Percentiles rank a stretch among this genome's conserved stretches.
These are phyloP conservation scores for Iberis pinnata DNA, from an alignment of 345 rosid species.

Conservation along the genomic window DNA sequence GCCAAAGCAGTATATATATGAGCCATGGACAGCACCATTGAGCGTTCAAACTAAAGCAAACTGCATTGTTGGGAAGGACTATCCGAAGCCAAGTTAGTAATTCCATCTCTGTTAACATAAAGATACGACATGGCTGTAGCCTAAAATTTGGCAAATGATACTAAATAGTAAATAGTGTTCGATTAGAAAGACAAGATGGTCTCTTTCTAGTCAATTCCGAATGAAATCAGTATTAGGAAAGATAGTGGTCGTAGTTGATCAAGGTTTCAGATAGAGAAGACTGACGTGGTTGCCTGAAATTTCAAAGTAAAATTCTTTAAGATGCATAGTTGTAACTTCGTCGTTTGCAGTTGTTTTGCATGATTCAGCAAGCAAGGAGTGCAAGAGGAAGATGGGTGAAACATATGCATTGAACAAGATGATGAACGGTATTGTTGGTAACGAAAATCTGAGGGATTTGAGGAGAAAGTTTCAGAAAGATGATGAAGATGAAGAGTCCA, in stretches of 20 bases:
- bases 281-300: too few relatives aligned
- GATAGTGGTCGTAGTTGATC: too few relatives aligned
- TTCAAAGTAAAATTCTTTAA: too few relatives aligned
- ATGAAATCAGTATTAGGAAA: too few relatives aligned
- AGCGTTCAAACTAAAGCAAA: slow-evolving; percentile 74
- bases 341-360: slow-evolving; percentile 65
- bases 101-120: slow-evolving; percentile 2
- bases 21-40: slow-evolving; percentile 91
- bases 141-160: too few relatives aligned
- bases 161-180: too few relatives aligned
- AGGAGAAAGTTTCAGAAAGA: slow-evolving; percentile 53
- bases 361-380: slow-evolving; percentile 80
- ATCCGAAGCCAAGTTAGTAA: slow-evolving; percentile 73
- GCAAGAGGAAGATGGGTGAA: slow-evolving; percentile 69
- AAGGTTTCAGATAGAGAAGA: too few relatives aligned
- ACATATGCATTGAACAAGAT: slow-evolving; percentile 64
- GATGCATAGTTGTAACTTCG: too few relatives aligned
- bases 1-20: slow-evolving; percentile 91
- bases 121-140: neutral
- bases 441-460: slow-evolving; percentile 48
- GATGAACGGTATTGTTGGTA: slow-evolving; percentile 43
- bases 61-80: slow-evolving; percentile 80
- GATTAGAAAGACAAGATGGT: too few relatives aligned
- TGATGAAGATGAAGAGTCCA: slow-evolving; percentile 33
- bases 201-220: too few relatives aligned